Evolutionary conservation across 2,329 filamentous ascomycete species (phyloP), one percentile per base, ranked within the genome.

Genomic region (Colletotrichum brevisporum): DNA sequence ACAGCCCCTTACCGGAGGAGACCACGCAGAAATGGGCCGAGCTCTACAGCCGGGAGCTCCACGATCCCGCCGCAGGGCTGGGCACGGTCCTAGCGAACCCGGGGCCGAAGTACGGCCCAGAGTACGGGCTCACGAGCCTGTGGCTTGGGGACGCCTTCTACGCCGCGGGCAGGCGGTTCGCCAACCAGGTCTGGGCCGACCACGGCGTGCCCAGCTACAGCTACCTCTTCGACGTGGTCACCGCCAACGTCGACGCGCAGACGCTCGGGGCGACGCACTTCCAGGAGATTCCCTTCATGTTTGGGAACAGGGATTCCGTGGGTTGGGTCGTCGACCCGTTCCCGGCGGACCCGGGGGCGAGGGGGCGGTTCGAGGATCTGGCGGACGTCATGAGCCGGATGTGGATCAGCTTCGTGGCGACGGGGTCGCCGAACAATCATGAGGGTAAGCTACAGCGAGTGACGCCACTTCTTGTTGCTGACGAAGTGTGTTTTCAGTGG

Each of bases 241-340:
- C 59, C 12, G 59, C 59, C 12, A 45, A 54, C 51, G 39, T 53
- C 36, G 48, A 62, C 45, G 0, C 31, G 9, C 13, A 43, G 10
- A 39, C 50, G 15, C 31, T 62, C 0, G 48, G 59, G 21, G 59
- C 56, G n/a, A 26, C 56, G 15, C 56, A 59, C 4, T 59, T 48
- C n/a, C 26, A 27, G 31, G 56, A 59, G 24, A 39, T 59, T 12
- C 24, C 56, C 15, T 59, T 48, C 26, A 26, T 59, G 56, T 59
- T 59, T n/a, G 36, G 47, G 21, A 45, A 53, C n/a, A 2, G 10
- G 36, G 16, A 36, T 1, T 36, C 50, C 10, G 10, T 26, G 1
- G 59, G 59, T 6, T 62, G 31, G 48, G 59, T 54, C 21, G 24
- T 31, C 3, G 36, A 63, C 8, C 59, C 59, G 13, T 63, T 63